Conservation (phyloP, 78 protist genomes). For the Salpingoeca rosetta region DNA sequence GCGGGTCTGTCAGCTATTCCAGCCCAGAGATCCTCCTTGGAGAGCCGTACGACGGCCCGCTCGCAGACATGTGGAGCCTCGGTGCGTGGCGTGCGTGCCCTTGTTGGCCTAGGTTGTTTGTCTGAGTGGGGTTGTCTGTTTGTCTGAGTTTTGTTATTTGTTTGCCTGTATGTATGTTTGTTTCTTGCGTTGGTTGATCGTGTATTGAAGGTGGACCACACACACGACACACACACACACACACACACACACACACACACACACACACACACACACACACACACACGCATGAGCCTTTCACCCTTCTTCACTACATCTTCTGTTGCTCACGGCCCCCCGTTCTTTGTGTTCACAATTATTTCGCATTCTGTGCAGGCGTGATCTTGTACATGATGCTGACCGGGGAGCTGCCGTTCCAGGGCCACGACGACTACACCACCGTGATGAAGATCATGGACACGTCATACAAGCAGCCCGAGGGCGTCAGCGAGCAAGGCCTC, state of each 20-base stretch:
- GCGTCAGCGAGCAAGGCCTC: not conserved
- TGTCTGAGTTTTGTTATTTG: not conserved
- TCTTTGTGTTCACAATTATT: too few species aligned
- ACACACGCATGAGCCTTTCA: not conserved
- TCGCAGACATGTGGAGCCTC: not conserved
- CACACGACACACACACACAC: not conserved
- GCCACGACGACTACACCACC: not conserved
- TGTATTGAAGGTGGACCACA: too few species aligned
- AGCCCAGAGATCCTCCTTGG: conserved; percentile 59
- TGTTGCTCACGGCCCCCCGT: too few species aligned
- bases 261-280: not conserved
- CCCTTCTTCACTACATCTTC: not conserved
- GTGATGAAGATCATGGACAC: conserved; percentile 2
- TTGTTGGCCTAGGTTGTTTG: not conserved
- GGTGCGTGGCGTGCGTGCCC: not conserved
- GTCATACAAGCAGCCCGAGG: not conserved
- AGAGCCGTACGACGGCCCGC: conserved; percentile 31
- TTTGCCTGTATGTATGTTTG: not conserved
- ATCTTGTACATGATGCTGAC: conserved; percentile 18
- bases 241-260: not conserved
- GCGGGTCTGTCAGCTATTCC: conserved; percentile 50
- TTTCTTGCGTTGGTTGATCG: not conserved
- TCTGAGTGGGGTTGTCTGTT: not conserved
- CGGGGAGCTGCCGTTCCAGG: conserved; percentile 42
- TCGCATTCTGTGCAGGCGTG: too few species aligned